These are phyloP conservation scores for Kodamaea sp. DNA, from an alignment of 1,139 yeast genomes.

Conservation along the genomic window DNA sequence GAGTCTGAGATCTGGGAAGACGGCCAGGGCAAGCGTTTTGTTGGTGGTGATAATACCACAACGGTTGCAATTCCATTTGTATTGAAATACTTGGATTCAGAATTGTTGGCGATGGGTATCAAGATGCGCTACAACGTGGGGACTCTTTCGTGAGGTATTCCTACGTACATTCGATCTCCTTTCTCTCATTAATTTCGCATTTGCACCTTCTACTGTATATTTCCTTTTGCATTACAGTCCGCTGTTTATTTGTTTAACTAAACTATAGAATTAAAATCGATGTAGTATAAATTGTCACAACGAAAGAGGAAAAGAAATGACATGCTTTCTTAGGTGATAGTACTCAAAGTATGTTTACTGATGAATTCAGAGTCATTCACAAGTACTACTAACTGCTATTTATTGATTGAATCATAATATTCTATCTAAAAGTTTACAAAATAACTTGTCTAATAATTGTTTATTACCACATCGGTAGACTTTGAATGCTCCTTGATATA, in stretches of 20 bases:
- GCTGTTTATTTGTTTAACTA: no score
- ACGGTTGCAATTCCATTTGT: slow-evolving; percentile 97
- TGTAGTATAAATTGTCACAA: not conserved
- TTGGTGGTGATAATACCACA: slow-evolving; percentile 89
- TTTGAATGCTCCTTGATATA: slow-evolving; percentile 46
- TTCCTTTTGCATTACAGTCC: no score
- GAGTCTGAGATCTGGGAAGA: slow-evolving; percentile 95
- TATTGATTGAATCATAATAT: no score
- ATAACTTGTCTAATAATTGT: slow-evolving; percentile 1
- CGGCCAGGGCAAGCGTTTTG: slow-evolving; percentile 86
- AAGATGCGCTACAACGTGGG: slow-evolving; percentile 77
- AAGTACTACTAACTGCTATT: not conserved
- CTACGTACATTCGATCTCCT: no score
- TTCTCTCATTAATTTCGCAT: no score
- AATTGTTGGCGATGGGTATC: slow-evolving; percentile 97
- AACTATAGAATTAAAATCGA: not conserved
- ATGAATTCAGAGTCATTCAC: not conserved
- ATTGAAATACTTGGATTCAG: slow-evolving; percentile 90
- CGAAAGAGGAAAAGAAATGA: not conserved
- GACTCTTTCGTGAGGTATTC: slow-evolving; percentile 43
- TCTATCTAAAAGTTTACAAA: not conserved
- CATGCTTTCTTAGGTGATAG: not conserved
- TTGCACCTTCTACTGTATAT: no score
- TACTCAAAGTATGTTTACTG: not conserved
- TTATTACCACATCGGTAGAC: slow-evolving; percentile 7